These are phyloP conservation scores for Garcia nutans DNA, from an alignment of 345 rosid genomes.

Conservation along the genomic window DNA sequence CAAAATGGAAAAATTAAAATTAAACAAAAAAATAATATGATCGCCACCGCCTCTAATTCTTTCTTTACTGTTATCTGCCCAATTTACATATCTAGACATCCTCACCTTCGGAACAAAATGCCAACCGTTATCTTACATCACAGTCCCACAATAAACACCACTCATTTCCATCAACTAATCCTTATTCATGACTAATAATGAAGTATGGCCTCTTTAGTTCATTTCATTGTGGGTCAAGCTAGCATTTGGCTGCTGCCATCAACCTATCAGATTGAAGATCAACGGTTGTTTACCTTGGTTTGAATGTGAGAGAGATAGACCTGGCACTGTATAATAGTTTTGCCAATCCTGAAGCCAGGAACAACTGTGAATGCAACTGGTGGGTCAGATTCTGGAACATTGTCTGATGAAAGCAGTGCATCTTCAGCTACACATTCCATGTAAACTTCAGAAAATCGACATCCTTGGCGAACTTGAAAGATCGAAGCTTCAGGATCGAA, in stretches of 20 bases:
- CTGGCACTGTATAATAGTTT: conserved; percentile 62
- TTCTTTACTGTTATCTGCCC: not conserved
- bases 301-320: conserved; percentile 57
- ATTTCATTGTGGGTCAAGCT: too few relatives aligned
- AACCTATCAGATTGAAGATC: too few relatives aligned
- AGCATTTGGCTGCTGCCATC: too few relatives aligned
- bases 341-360: conserved; percentile 86
- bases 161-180: not conserved
- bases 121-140: not conserved
- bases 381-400: conserved; percentile 45
- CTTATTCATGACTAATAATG: not conserved
- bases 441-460: conserved; percentile 77
- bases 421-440: conserved; percentile 78
- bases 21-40: too few relatives aligned
- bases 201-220: too few relatives aligned
- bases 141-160: conserved; percentile 3
- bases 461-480: conserved; percentile 57
- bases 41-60: conserved; percentile 1
- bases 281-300: conserved; percentile 15
- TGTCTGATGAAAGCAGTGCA: conserved; percentile 21
- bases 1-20: not conserved
- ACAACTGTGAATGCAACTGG: conserved; percentile 71
- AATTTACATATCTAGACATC: not conserved
- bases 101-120: not conserved
- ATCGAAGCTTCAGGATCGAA: conserved; percentile 57